These are phyloP conservation scores for Trametes versicolor DNA, from an alignment of 1,284 basidiomycete species.

Conservation along the genomic window DNA sequence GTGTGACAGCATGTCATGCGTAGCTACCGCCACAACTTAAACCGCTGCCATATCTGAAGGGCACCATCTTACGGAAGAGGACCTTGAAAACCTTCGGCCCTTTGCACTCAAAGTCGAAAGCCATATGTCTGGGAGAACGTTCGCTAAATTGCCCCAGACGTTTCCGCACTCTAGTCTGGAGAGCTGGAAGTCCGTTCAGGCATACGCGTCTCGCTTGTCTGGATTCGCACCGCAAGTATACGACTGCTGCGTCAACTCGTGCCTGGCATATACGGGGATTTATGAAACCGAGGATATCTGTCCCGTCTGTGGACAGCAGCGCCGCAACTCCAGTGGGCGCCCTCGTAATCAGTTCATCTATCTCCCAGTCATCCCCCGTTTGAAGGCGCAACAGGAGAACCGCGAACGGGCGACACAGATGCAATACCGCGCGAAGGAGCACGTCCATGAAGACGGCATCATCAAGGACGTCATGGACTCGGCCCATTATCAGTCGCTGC, in stretches of 20 bases:
- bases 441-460: constrained; percentile 18
- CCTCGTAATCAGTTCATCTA: constrained; percentile 31
- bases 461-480: constrained; percentile 40
- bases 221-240: constrained; percentile 43
- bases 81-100: constrained; percentile 22
- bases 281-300: constrained; percentile 35
- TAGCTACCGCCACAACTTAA: no score
- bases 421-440: constrained; percentile 36
- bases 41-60: no score
- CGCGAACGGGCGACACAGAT: constrained; percentile 28
- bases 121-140: constrained; percentile 34
- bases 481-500: constrained; percentile 30
- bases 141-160: constrained; percentile 27
- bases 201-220: constrained; percentile 34
- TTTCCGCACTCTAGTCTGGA: constrained; percentile 29
- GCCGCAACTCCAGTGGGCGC: constrained; percentile 19
- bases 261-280: constrained; percentile 42
- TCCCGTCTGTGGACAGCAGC: constrained; percentile 36
- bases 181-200: constrained; percentile 22
- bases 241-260: constrained; percentile 48
- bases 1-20: no score
- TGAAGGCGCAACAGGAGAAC: constrained; percentile 26
- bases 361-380: constrained; percentile 33
- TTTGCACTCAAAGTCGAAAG: constrained; percentile 36
- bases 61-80: constrained; percentile 23